Percentiles rank a stretch among this genome's conserved stretches.
Conservation (phyloP, 495 filamentous ascomycete species). For the Zalerion maritima region DNA sequence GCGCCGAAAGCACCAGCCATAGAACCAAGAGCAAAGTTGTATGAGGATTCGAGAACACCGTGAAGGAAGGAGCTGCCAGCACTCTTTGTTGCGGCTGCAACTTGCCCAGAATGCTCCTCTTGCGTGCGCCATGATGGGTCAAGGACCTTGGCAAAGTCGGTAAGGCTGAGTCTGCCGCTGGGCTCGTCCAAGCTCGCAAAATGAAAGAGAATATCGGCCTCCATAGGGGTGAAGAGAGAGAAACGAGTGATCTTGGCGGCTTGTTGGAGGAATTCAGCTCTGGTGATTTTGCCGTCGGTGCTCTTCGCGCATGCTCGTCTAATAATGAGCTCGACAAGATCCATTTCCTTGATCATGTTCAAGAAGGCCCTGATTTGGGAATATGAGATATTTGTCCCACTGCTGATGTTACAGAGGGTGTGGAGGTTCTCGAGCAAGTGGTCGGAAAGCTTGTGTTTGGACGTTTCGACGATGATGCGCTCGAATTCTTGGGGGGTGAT, state of each 20-base stretch:
- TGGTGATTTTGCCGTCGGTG: constrained; percentile 79
- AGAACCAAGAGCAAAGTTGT: constrained; percentile 80
- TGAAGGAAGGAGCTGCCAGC: constrained; percentile 33
- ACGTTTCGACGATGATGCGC: constrained; percentile 83
- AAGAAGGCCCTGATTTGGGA: constrained; percentile 95
- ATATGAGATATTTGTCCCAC: constrained; percentile 87
- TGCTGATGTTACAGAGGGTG: constrained; percentile 86
- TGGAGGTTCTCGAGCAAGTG: constrained; percentile 88
- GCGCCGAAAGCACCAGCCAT: constrained; percentile 92
- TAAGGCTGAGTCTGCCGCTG: constrained; percentile 64
- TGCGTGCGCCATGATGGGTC: constrained; percentile 77
- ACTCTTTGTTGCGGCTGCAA: constrained; percentile 29
- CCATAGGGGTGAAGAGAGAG: constrained; percentile 93
- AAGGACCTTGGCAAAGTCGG: constrained; percentile 86
- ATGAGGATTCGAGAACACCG: constrained; percentile 58
- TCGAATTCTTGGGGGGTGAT: constrained; percentile 95
- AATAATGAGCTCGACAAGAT: constrained; percentile 84
- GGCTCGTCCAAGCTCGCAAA: constrained; percentile 87
- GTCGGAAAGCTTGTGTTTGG: constrained; percentile 94
- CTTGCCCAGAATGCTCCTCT: constrained; percentile 29
- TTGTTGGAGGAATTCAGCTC: constrained; percentile 88
- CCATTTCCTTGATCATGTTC: constrained; percentile 94
- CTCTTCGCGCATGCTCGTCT: constrained; percentile 74
- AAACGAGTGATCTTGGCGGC: constrained; percentile 81
- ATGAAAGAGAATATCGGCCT: constrained; percentile 97